These are phyloP conservation scores for Cinnamomum chago DNA, from an alignment of 164 flowering plant species.

Conservation along the genomic window DNA sequence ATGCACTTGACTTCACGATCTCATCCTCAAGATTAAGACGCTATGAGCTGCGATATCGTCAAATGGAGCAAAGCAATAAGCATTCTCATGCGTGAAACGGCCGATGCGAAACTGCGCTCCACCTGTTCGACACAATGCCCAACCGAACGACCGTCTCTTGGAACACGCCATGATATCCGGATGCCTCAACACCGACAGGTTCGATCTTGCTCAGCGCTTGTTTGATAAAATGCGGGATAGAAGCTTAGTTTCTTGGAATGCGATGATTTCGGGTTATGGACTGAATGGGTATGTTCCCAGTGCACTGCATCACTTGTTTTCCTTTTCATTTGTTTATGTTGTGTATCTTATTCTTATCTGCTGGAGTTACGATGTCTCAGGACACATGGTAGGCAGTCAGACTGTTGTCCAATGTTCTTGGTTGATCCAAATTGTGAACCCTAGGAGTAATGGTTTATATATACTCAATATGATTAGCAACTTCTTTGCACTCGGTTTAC, in stretches of 20 bases:
- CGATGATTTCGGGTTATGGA: conserved; percentile 74
- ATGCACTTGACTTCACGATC: neutral
- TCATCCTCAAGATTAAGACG: neutral
- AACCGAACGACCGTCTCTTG: conserved; percentile 44
- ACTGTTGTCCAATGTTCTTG: too few species aligned
- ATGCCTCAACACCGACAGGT: conserved; percentile 29
- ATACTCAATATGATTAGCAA: too few species aligned
- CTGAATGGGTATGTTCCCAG: conserved; percentile 29
- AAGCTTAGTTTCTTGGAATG: conserved; percentile 66
- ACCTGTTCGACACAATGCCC: conserved; percentile 39
- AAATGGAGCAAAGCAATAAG: conserved; percentile 40
- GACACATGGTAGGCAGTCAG: too few species aligned
- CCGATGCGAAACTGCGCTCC: conserved; percentile 19
- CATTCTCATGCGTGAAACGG: neutral
- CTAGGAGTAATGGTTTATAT: too few species aligned
- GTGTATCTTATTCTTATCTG: neutral
- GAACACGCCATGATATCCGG: conserved; percentile 53
- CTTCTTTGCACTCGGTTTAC: too few species aligned
- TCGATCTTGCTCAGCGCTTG: conserved; percentile 29
- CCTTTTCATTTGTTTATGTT: neutral
- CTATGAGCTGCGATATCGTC: conserved; percentile 37
- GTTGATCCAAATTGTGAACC: too few species aligned
- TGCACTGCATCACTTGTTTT: neutral
- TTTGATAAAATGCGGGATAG: conserved; percentile 42
- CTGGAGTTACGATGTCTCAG: too few species aligned